phyloP scores from a whole-genome alignment of 2,329 filamentous ascomycete genomes.

The Exophiala sp. region DNA sequence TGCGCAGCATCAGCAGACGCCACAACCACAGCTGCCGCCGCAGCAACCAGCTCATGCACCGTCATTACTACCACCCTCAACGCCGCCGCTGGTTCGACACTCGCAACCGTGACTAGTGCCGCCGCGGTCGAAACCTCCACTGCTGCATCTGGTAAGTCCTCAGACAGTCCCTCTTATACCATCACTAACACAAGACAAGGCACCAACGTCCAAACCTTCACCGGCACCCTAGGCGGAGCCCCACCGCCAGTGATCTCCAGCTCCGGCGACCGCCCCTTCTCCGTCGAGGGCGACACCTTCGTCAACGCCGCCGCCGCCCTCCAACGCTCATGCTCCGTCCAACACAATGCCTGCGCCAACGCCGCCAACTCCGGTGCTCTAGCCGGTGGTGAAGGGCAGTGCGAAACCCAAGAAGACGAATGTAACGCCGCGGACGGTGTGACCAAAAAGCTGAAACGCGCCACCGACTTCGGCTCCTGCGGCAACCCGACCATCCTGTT shows the following conservation, averaged over 20 bases:
- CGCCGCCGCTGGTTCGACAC: not conserved
- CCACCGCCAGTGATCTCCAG: slow-evolving; percentile 51
- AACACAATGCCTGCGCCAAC: slow-evolving; percentile 60
- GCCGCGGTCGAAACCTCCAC: not conserved
- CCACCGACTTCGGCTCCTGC: slow-evolving; percentile 47
- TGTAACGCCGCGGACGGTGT: slow-evolving; percentile 6
- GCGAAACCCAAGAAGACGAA: slow-evolving; percentile 8
- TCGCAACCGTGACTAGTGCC: not conserved
- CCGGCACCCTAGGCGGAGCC: slow-evolving; percentile 51
- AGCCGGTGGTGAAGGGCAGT: slow-evolving; percentile 3
- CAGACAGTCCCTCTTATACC: not conserved
- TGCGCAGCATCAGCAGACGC: not conserved
- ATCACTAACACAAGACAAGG: not conserved
- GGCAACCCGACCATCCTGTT: slow-evolving; percentile 50
- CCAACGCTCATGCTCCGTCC: slow-evolving; percentile 60
- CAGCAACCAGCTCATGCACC: slow-evolving; percentile 4
- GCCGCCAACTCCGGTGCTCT: slow-evolving; percentile 9
- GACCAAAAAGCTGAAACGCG: slow-evolving; percentile 6
- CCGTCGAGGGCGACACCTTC: slow-evolving; percentile 57
- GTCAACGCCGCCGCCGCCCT: slow-evolving; percentile 54
- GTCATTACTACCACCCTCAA: slow-evolving; percentile 11
- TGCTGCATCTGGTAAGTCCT: slow-evolving; percentile 4
- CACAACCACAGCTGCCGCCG: not conserved
- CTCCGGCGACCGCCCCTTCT: slow-evolving; percentile 55
- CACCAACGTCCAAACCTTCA: slow-evolving; percentile 35